Conservation (phyloP, 2,329 filamentous ascomycete species). For the Xylariales sp. region DNA sequence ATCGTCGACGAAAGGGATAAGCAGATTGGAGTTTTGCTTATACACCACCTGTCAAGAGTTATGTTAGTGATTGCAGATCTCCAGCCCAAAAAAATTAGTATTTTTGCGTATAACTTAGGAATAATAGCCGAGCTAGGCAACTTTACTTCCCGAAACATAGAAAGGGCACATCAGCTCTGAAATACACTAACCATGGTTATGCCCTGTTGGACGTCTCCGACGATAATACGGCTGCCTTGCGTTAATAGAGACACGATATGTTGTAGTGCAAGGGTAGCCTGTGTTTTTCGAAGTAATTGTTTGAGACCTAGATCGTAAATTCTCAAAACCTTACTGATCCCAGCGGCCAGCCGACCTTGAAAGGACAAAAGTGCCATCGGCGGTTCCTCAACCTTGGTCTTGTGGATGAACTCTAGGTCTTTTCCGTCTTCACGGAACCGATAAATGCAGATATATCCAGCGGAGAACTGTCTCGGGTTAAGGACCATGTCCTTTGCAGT, state of each 20-base stretch:
- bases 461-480: slow-evolving; percentile 67
- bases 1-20: slow-evolving; percentile 93
- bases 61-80: not conserved
- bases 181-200: slow-evolving; percentile 53
- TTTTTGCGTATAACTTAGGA: no score
- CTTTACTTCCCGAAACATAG: no score
- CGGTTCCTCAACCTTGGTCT: slow-evolving; percentile 85
- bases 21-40: slow-evolving; percentile 83
- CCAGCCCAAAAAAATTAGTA: no score
- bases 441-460: slow-evolving; percentile 88
- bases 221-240: slow-evolving; percentile 84
- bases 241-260: slow-evolving; percentile 86
- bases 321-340: slow-evolving; percentile 74
- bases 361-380: slow-evolving; percentile 85
- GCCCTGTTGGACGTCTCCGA: slow-evolving; percentile 83
- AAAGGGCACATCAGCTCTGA: not conserved
- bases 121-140: no score
- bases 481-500: slow-evolving; percentile 86
- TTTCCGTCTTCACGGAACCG: slow-evolving; percentile 79
- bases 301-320: slow-evolving; percentile 92
- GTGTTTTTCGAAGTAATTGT: slow-evolving; percentile 85
- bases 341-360: slow-evolving; percentile 83
- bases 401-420: slow-evolving; percentile 90
- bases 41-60: slow-evolving; percentile 66
- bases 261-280: slow-evolving; percentile 71